Base-by-base conservation (phyloP, 306 rosid genomes). In the Malus sylvestris region DNA sequence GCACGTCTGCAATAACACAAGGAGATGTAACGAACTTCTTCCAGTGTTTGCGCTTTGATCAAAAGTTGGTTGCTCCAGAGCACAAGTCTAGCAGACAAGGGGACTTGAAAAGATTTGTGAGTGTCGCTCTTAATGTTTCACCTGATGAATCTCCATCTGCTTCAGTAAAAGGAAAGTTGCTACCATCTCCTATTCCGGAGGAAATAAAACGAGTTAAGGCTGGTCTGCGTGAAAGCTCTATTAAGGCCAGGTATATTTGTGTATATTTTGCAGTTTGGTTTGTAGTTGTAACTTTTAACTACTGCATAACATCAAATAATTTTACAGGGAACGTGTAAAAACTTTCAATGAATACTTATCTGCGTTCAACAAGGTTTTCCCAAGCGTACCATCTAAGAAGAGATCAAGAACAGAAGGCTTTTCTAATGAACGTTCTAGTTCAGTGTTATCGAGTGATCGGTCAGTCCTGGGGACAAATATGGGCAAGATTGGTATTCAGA, bases 401-500 rank as follows among this genome's bases (percentile, higher is more conserved):
- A 95, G 99, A 85, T 95, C 99, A 42, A 91, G 99, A 75, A 84
- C 85, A 81, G 99, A 95, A 84, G 70, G 86, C 62, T 90, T 85
- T 81, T 81, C 90, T 46, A 86, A 71, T 77, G 97, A 92, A 32
- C 91, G 96, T 23, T 84, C 96, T 77, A 73, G 80, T 87, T 83
- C 78, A 79, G 79, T 77, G 81, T 68, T 89, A 77, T 82, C 86
- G 62, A 84, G 86, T 86, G 97, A 95, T 64, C 89, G 97, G 32
- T 85, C 97, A 40, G 88, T 81, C 70, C 27, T 83, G 82, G 97
- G 96, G 80, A 82, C 91, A 63, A 85, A 79, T 78, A 76, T 85
- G 35, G 85, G 93, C 70, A 95, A 95, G 91, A 89, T 81, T 75
- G 96, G 98, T 75, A 81, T 76, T 80, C 97, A 92, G 86, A 83